phyloP scores from a whole-genome alignment of 257 asterid genomes.

The Salvia miltiorrhiza region DNA sequence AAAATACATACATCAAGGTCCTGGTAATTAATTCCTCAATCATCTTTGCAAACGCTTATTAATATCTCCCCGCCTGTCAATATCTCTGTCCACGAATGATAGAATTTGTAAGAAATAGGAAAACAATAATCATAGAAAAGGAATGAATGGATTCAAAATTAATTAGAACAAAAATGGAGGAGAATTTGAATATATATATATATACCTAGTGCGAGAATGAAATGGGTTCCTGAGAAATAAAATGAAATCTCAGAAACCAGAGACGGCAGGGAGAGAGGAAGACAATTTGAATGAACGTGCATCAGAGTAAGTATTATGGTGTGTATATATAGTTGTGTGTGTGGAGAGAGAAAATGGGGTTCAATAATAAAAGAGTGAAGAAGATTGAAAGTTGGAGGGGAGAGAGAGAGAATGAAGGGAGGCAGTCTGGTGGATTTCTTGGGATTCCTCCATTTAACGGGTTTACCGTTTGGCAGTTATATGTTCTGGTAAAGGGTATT shows the following conservation, averaged over 20 bases:
- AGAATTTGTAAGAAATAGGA: neutral
- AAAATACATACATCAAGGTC: slow-evolving; percentile 51
- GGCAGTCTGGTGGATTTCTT: neutral
- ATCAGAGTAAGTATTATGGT: neutral
- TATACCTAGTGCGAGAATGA: slow-evolving; percentile 5
- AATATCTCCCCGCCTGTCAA: slow-evolving; percentile 21
- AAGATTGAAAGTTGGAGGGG: slow-evolving; percentile 25
- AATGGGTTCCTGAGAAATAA: slow-evolving; percentile 29
- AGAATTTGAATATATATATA: neutral
- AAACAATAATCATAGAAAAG: neutral
- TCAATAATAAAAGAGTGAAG: neutral
- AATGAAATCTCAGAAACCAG: slow-evolving; percentile 35
- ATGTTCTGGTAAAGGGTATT: slow-evolving; percentile 7
- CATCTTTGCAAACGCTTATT: slow-evolving; percentile 37
- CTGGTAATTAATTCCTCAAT: slow-evolving; percentile 59
- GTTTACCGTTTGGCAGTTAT: slow-evolving; percentile 34
- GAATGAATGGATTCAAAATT: too few relatives aligned
- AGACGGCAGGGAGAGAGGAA: slow-evolving; percentile 25
- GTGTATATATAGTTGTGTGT: neutral
- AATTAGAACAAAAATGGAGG: too few relatives aligned
- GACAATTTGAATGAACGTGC: slow-evolving; percentile 21
- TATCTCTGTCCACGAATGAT: neutral
- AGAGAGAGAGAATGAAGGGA: slow-evolving; percentile 30
- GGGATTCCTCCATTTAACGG: slow-evolving; percentile 25
- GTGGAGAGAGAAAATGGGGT: slow-evolving; percentile 12